Percentiles rank a stretch among this genome's conserved stretches.
phyloP scores from a whole-genome alignment of 1,284 basidiomycete genomes.

The Boletus semigastroideus region DNA sequence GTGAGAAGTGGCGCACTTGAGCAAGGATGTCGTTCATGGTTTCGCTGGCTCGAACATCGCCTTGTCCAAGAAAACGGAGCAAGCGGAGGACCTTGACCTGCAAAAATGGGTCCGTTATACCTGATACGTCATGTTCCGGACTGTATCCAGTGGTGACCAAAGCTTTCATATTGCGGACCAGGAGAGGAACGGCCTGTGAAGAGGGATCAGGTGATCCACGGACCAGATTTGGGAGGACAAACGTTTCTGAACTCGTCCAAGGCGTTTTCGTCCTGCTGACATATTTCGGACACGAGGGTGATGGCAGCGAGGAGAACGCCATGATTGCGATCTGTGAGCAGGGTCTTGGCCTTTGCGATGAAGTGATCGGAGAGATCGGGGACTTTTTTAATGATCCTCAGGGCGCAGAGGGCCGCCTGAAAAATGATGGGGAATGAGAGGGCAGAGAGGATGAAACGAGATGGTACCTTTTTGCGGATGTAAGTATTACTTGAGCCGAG shows the following conservation, averaged over 20 bases:
- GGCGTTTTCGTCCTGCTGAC: constrained; percentile 71
- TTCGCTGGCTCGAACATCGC: constrained; percentile 87
- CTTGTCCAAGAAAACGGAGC: constrained; percentile 84
- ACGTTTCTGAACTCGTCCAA: constrained; percentile 90
- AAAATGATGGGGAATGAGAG: constrained; percentile 8
- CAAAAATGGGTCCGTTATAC: constrained; percentile 98
- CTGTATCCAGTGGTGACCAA: constrained; percentile 97
- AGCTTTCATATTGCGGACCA: constrained; percentile 95
- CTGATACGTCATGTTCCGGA: constrained; percentile 99
- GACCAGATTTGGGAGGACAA: constrained; percentile 19
- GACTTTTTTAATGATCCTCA: constrained; percentile 94
- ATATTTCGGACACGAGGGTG: constrained; percentile 96
- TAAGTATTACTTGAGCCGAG: constrained; percentile 98
- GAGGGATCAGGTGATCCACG: constrained; percentile 1
- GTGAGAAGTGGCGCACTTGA: constrained; percentile 53
- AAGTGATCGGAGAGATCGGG: constrained; percentile 97
- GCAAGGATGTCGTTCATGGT: constrained; percentile 99
- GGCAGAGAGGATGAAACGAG: background rate
- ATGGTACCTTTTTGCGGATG: constrained; percentile 92
- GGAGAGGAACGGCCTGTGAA: constrained; percentile 81
- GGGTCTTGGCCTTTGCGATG: constrained; percentile 81
- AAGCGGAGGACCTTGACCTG: constrained; percentile 98
- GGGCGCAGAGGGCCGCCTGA: constrained; percentile 94
- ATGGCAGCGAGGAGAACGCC: constrained; percentile 93
- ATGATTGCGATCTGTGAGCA: constrained; percentile 95